Base-by-base conservation (phyloP, 495 filamentous ascomycete genomes). In the Penicillium turbatum region DNA sequence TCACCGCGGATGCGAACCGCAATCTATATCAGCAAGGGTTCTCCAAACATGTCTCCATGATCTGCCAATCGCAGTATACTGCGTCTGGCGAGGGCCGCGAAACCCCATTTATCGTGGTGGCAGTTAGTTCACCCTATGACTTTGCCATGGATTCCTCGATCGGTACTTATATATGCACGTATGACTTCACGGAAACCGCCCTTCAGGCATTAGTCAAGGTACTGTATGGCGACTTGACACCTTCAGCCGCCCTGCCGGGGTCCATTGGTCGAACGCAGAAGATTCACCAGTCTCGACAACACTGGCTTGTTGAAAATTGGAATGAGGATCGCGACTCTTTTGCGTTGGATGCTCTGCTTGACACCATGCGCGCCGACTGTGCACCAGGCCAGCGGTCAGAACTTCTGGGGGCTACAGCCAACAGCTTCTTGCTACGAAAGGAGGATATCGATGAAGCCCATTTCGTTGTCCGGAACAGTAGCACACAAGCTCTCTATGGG, bases 31-130 rank as follows among this genome's bases (percentile, higher is more conserved):
- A 96, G 65, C 84, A 89, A 46, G 89, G 90, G 0, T 96, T 96
- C 65, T 88, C 90, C 24, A 96, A 95, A 65, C 90, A 96, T 57
- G 86, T 95, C 21, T 83, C 89, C n/a, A 90, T 92, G 85, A 90
- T 95, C 68, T 95, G 90, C 68, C 91, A 88, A 68, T 86, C 86
- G 24, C 77, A 82, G 47, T 78, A 73, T 43, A 73, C 76, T 9
- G 64, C 73, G 7, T 68, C 79, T 6, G 81, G 79, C 3, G 81
- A 85, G 52, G 78, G 76, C 51, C 65, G 70, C 6, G 82, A 83
- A 59, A 86, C 82, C 61, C 84, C 84, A 6, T 70, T 96, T 29
- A 78, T 95, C 36, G 90, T 95, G 29, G 85, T 95, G n/a, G 84
- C 89, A 3, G 89, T 91, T 48, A 95, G 89, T 68, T 95, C 90